phyloP scores from a whole-genome alignment of 2,329 filamentous ascomycete species.

The Lasiodiplodia sp. region DNA sequence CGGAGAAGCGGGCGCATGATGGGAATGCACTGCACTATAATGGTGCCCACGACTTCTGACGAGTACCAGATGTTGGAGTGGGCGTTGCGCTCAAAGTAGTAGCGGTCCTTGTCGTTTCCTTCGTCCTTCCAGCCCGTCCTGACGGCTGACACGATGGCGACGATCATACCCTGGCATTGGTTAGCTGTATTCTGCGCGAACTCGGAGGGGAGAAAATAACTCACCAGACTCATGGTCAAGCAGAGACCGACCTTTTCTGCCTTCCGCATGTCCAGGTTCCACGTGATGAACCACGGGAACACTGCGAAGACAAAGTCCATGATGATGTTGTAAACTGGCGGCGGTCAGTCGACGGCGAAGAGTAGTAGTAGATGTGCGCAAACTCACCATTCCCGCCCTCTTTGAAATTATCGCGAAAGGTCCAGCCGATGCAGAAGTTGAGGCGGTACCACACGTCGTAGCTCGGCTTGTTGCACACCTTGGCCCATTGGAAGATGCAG shows the following conservation, averaged over 20 bases:
- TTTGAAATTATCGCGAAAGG: constrained; percentile 55
- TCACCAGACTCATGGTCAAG: constrained; percentile 57
- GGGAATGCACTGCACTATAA: constrained; percentile 63
- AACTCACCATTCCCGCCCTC: constrained; percentile 59
- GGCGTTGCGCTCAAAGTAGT: constrained; percentile 59
- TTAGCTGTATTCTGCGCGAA: constrained; percentile 1
- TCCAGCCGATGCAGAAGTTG: constrained; percentile 53
- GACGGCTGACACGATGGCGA: constrained; percentile 58
- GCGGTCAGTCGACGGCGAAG: constrained; percentile 32
- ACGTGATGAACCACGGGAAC: constrained; percentile 61
- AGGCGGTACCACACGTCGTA: constrained; percentile 59
- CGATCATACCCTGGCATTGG: constrained; percentile 50
- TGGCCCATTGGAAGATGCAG: constrained; percentile 59
- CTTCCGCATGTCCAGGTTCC: constrained; percentile 56
- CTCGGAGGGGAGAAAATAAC: neutral
- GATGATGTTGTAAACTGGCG: constrained; percentile 59
- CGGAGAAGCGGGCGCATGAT: constrained; percentile 58
- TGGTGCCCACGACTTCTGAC: constrained; percentile 61
- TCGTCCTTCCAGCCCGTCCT: constrained; percentile 59
- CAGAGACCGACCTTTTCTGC: constrained; percentile 61
- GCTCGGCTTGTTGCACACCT: constrained; percentile 51
- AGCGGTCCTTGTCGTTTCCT: constrained; percentile 55
- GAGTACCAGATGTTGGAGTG: constrained; percentile 59
- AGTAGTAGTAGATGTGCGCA: neutral
- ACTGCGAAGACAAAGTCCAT: constrained; percentile 62